These are phyloP conservation scores for Chenopodium quinoa DNA, from an alignment of 148 eudicot genomes.

Conservation along the genomic window DNA sequence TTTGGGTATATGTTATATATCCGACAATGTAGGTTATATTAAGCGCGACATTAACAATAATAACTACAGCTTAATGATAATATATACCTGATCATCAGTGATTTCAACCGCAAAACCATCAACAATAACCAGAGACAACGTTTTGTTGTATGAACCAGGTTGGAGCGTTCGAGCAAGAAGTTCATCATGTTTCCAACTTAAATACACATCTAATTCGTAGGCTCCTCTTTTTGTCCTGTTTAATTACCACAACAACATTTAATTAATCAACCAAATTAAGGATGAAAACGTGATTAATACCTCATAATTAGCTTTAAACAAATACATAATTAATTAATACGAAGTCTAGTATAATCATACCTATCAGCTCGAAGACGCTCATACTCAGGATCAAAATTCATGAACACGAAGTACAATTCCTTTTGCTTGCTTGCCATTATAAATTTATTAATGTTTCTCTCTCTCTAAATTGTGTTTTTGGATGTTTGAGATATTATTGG, in stretches of 20 bases:
- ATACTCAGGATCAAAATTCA: constrained; percentile 86
- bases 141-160: constrained; percentile 62
- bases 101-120: constrained; percentile 79
- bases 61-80: too few species aligned
- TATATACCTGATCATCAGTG: constrained; percentile 56
- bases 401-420: constrained; percentile 69
- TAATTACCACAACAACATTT: too few species aligned
- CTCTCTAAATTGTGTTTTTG: constrained; percentile 2
- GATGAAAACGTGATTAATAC: not conserved
- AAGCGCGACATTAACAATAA: too few species aligned
- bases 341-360: constrained; percentile 18
- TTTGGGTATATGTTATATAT: not conserved
- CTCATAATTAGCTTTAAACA: not conserved
- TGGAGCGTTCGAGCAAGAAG: constrained; percentile 51
- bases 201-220: constrained; percentile 63
- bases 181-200: constrained; percentile 77
- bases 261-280: too few species aligned
- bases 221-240: constrained; percentile 63
- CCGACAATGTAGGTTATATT: not conserved
- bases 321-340: too few species aligned
- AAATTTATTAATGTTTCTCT: not conserved
- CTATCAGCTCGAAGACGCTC: constrained; percentile 69
- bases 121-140: constrained; percentile 72
- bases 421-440: constrained; percentile 41
- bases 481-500: not conserved